Evolutionary conservation across 805 yeast genomes (phyloP).

Genomic region (Lachancea lanzarotensis): DNA sequence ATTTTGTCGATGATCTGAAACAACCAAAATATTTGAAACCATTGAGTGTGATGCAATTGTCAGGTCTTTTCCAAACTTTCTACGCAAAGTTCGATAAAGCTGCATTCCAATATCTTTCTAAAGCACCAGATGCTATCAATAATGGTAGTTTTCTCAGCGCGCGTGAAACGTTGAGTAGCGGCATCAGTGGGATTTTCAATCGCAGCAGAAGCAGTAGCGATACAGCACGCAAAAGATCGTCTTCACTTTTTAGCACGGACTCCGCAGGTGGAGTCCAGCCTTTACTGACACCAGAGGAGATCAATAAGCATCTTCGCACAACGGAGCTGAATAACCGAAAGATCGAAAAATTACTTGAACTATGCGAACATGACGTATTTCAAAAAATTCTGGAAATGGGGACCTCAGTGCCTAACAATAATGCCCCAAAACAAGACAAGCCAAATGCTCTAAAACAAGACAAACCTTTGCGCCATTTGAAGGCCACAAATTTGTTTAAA

Average conservation of each 20-base stretch:
- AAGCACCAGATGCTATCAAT: background rate
- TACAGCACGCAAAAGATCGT: slow-evolving; percentile 23
- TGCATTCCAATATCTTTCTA: slow-evolving; percentile 22
- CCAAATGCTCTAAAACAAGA: background rate
- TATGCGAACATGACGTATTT: slow-evolving; percentile 29
- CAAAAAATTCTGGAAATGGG: slow-evolving; percentile 28
- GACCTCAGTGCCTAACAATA: slow-evolving; percentile 21
- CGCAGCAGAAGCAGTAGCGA: slow-evolving; percentile 29
- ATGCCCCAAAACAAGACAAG: background rate
- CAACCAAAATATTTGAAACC: slow-evolving; percentile 32
- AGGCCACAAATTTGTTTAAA: slow-evolving; percentile 23
- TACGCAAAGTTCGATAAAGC: slow-evolving; percentile 28
- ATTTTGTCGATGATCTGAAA: slow-evolving; percentile 29
- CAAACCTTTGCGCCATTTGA: slow-evolving; percentile 14
- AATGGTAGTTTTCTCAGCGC: slow-evolving; percentile 19
- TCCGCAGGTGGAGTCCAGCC: slow-evolving; percentile 20
- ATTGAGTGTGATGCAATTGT: slow-evolving; percentile 23
- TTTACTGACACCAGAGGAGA: slow-evolving; percentile 29
- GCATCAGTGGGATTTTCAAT: slow-evolving; percentile 32
- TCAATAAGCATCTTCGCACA: slow-evolving; percentile 20
- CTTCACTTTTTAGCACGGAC: slow-evolving; percentile 27
- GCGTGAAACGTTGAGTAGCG: slow-evolving; percentile 29
- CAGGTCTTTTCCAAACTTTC: slow-evolving; percentile 28
- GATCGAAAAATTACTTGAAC: slow-evolving; percentile 26
- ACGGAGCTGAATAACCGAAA: slow-evolving; percentile 25